Percentiles rank a stretch among this genome's conserved stretches.
Evolutionary conservation across 805 yeast species (phyloP).

Genomic region (Dipodascopsis tothii): DNA sequence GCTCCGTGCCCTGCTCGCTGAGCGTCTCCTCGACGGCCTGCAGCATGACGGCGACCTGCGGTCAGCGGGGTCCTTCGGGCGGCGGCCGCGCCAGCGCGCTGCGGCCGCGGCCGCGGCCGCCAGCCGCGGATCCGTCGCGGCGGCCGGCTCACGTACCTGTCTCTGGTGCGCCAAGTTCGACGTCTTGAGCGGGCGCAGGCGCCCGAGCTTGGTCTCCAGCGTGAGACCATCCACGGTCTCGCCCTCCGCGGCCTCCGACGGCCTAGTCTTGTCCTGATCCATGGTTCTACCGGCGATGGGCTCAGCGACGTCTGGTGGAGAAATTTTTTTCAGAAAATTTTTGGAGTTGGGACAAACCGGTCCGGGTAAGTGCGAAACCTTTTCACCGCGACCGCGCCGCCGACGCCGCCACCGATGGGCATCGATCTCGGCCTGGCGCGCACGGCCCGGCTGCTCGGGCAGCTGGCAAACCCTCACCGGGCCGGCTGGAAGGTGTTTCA

Average conservation of each 20-base stretch:
- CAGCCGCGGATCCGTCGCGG: background rate
- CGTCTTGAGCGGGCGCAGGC: constrained; percentile 60
- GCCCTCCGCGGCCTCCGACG: too few relatives aligned
- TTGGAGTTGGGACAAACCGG: constrained; percentile 2
- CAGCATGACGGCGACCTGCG: constrained; percentile 59
- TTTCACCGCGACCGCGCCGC: background rate
- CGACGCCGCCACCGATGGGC: too few relatives aligned
- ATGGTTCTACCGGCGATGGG: too few relatives aligned
- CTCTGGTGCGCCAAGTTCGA: constrained; percentile 86
- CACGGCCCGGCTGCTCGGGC: constrained; percentile 38
- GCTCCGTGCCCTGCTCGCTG: constrained; percentile 50
- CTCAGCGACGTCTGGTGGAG: too few relatives aligned
- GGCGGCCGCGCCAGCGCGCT: background rate
- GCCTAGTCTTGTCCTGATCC: too few relatives aligned
- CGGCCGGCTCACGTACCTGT: constrained; percentile 34
- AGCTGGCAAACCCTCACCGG: constrained; percentile 63
- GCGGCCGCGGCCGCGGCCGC: too few relatives aligned
- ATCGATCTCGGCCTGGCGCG: constrained; percentile 56
- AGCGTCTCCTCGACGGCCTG: constrained; percentile 88
- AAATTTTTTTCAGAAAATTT: too few relatives aligned
- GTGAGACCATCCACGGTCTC: too few relatives aligned
- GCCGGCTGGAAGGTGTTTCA: constrained; percentile 61
- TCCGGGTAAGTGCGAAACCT: background rate
- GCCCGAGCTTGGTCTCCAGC: constrained; percentile 55
- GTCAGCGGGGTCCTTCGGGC: background rate